Percentiles rank a stretch among this genome's conserved stretches.
Conservation (phyloP, 2,329 filamentous ascomycete species). For the Chrysosphaeria jannelii region DNA sequence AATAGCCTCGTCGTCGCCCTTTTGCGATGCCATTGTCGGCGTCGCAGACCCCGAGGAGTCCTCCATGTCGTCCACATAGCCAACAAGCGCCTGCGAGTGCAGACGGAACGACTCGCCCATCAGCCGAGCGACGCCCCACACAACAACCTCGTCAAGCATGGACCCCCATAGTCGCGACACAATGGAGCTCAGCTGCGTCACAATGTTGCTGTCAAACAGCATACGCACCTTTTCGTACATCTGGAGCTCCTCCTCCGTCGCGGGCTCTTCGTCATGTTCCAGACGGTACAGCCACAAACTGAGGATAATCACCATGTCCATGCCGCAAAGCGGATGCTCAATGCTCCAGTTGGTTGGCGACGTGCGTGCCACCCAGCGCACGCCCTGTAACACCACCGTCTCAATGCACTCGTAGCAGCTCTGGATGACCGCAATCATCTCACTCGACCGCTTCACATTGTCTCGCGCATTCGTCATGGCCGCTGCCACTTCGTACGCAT, state of each 20-base stretch:
- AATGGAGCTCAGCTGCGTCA: conserved; percentile 69
- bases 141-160: conserved; percentile 94
- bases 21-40: conserved; percentile 41
- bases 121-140: conserved; percentile 88
- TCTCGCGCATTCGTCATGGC: conserved; percentile 88
- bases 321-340: conserved; percentile 82
- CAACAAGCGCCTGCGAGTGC: conserved; percentile 76
- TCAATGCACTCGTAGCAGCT: conserved; percentile 96
- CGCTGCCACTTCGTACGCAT: conserved; percentile 84
- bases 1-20: conserved; percentile 40
- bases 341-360: conserved; percentile 98
- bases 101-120: conserved; percentile 98
- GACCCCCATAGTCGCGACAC: conserved; percentile 89
- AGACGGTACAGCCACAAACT: conserved; percentile 96
- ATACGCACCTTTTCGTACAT: conserved; percentile 86
- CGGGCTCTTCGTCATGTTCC: conserved; percentile 91
- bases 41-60: conserved; percentile 38
- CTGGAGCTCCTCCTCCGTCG: conserved; percentile 50
- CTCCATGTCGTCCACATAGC: conserved; percentile 68
- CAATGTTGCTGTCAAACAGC: conserved; percentile 71
- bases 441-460: conserved; percentile 75
- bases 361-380: conserved; percentile 92
- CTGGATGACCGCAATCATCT: conserved; percentile 97
- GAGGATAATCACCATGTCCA: conserved; percentile 93
- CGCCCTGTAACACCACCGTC: conserved; percentile 75